Evolutionary conservation across 208 protist genomes (phyloP), one percentile per base, ranked within the genome.

Genomic region (Trypanosoma grayi): DNA sequence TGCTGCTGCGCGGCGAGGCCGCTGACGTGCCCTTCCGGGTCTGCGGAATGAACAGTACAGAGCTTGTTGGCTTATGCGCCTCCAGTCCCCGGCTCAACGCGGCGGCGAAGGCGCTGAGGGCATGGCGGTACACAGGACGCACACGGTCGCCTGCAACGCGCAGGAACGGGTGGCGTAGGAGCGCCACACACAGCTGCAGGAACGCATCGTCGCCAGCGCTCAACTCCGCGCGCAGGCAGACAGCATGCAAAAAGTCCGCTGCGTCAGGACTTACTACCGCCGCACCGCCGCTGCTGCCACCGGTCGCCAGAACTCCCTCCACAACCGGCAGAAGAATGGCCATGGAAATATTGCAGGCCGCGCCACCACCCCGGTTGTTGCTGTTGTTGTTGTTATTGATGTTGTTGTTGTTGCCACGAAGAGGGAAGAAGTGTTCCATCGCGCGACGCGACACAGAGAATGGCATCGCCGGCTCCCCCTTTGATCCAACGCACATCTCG

Each of bases 111-210:
- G 73, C 65, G 0, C 67, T 79, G 14, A 92, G 76, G 4, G 82
- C 82, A 53, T 83, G 61, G 25, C 77, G 84, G 69, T 90, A 91
- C 10, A 94, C 72, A 24, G 76, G 67, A 3, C 80, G 75, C 30
- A 36, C 61, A 44, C 45, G 64, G 28, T 67, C 54, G 27, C 75
- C 71, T 22, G 51, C 40, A 28, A 86, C 73, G 43, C 73, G 75
- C 39, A 90, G 66, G 61, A 86, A 85, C n/a, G 84, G 83, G 45
- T 79, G 45, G n/a, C 56, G 73, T 25, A 94, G 62, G 40, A 94
- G 82, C 24, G 70, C 54, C 34, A 75, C 40, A 44, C 71, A 73
- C 43, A 94, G 44, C 18, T 66, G 45, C 46, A 91, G 59, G 6
- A 70, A 73, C 11, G 78, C 70, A 40, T 86, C 75, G 33, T 64